Base-by-base conservation (phyloP, 176 grass and related monocot genomes). In the Zea luxurians region DNA sequence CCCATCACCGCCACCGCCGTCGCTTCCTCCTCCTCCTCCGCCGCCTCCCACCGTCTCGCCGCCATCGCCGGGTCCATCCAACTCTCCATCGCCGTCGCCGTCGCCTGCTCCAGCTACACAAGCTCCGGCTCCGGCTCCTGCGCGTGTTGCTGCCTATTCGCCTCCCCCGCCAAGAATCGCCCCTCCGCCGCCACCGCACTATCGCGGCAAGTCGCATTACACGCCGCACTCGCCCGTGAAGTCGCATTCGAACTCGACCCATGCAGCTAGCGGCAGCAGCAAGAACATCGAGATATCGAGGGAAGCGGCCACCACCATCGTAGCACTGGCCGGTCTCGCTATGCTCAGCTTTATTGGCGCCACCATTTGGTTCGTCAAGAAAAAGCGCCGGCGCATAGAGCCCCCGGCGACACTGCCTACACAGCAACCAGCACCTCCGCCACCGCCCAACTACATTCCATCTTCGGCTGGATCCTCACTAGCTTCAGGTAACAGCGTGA, bases 211-310 rank as follows among this genome's bases (percentile, higher is more conserved):
- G 78, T 76, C 79, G 9, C 84, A 83, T 86, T 76, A 69, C 1
- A 34, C 10, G 63, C 64, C 88, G 2, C 79, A 18, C 10, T 63
- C 75, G 36, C 68, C 75, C 17, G 10, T 5, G 64, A 70, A 58
- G 84, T 61, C 83, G 20, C 80, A 79, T 37, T 66, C 50, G 1
- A 86, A 90, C 76, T 83, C 88, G 8, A 87, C 84, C 3, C 76
- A 18, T 10, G 65, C 66, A 15, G 8, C 75, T 16, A 48, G 75
- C 13, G 64, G 74, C 47, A 46, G 34, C 1, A 37, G 61, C 60
- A 85, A 81, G 50, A 89, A 89, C 82, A 89, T 89, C 50, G 87
- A 89, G 37, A 89, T 89, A 82, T 89, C 87, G 8, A 85, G 82
- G 73, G 87, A 77, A 13, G 79, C 82, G 17, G 87, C 87, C 66